Base-by-base conservation (phyloP, 2,329 filamentous ascomycete genomes). In the Verticillium albo-atrum region DNA sequence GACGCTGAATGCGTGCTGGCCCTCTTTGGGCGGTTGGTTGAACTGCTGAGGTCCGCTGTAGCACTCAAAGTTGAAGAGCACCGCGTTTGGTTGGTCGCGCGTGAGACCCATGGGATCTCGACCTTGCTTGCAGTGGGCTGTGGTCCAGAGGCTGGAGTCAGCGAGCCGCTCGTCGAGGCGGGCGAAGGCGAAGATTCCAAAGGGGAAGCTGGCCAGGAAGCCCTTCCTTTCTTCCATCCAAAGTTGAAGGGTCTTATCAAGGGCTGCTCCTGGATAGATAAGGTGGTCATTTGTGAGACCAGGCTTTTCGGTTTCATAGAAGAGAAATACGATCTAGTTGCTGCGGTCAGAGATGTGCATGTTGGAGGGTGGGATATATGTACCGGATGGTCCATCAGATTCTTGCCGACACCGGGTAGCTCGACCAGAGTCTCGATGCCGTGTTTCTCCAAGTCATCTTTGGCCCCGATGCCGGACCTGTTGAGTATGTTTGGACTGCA, bases 41-140 rank as follows among this genome's bases (percentile, higher is more conserved):
- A 78, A 86, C 61, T 86, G 82, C 63, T 84, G 84, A 0, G 84
- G 84, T 0, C 83, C 83, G 4, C 83, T 83, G 63, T 86, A 87
- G 65, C 82, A 82, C 66, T 87, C 85, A 0, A 84, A 87, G 32
- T 78, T 83, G 71, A 86, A 88, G 70, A 86, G 82, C 65, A 88
- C 86, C 55, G 86, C 68, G 65, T 87, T 84, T 0, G 86, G 83
- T 66, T 89, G 86, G 6, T 71, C 69, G 0, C 75, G 71, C 0
- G 79, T 80, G 17, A 88, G 72, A 20, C 82, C 83, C 85, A 89
- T 88, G 0, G 86, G 84, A 64, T 89, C 86, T 4, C 85, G 81
- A 4, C 81, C 82, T 27, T 75, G 69, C 35, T 72, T 57, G 6
- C 79, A 75, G 0, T 76, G 71, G 0, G 83, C 81, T 4, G 75